phyloP scores from a whole-genome alignment of 2,329 filamentous ascomycete genomes.

The Penicillium sp. region DNA sequence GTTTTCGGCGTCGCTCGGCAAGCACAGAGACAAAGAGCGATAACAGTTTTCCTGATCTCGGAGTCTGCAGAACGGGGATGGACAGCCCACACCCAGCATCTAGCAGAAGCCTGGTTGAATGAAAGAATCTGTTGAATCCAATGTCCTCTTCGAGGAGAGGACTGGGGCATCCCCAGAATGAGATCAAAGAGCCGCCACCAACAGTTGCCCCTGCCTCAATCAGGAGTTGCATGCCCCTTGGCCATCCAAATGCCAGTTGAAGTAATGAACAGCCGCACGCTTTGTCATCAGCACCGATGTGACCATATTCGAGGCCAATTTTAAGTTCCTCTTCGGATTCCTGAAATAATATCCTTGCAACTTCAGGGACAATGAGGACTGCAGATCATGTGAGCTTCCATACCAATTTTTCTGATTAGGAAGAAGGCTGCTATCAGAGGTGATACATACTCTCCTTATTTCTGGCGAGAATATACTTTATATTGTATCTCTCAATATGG shows the following conservation, averaged over 20 bases:
- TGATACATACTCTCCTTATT: not conserved
- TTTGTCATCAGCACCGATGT: not conserved
- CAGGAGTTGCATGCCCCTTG: not conserved
- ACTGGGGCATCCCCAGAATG: not conserved
- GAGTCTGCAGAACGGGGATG: not conserved
- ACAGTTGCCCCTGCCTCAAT: not conserved
- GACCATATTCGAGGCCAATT: not conserved
- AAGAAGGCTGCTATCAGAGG: not conserved
- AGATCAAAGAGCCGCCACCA: not conserved
- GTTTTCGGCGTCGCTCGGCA: not conserved
- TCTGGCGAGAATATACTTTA: not conserved
- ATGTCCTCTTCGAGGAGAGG: not conserved
- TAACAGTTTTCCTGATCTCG: not conserved
- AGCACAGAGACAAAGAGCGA: not conserved
- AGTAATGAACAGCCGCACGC: not conserved
- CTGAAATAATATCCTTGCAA: not conserved
- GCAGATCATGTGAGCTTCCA: not conserved
- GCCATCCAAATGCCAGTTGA: conserved; percentile 1
- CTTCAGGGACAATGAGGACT: not conserved
- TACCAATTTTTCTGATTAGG: too few species aligned
- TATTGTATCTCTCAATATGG: not conserved
- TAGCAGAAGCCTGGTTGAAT: not conserved
- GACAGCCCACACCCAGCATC: not conserved
- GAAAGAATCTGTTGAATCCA: not conserved
- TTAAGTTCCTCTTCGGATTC: not conserved